Evolutionary conservation across 495 filamentous ascomycete species (phyloP).

Genomic region (Daldinia loculata): DNA sequence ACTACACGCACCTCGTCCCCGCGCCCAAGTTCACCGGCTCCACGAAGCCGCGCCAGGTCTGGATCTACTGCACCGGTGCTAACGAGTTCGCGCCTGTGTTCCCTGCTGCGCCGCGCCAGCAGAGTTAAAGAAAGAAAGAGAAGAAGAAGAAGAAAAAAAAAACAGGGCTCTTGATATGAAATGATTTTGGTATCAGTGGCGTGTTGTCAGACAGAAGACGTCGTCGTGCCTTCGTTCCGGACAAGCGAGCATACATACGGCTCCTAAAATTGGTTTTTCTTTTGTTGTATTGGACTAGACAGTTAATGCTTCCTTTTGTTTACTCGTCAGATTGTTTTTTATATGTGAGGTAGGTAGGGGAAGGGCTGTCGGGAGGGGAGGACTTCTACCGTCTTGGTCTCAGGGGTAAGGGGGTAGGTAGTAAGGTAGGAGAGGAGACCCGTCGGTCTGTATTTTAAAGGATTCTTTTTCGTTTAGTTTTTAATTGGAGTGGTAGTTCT

Average conservation of each 20-base stretch:
- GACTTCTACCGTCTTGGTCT: background rate
- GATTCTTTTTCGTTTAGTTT: background rate
- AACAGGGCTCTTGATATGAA: background rate
- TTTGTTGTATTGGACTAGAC: constrained; percentile 8
- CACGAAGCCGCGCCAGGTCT: background rate
- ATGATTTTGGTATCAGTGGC: background rate
- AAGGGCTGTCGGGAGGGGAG: background rate
- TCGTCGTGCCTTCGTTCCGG: background rate
- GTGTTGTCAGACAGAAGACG: background rate
- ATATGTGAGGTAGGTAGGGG: too few species aligned
- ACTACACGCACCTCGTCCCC: background rate
- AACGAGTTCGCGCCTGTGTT: constrained; percentile 1
- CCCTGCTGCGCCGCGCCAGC: background rate
- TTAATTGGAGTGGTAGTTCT: constrained; percentile 14
- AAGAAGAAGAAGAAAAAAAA: background rate
- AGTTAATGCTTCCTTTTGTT: constrained; percentile 9
- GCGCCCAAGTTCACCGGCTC: background rate
- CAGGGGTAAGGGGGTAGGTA: background rate
- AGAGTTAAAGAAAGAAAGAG: background rate
- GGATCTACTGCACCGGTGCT: background rate
- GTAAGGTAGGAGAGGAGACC: background rate
- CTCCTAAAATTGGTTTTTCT: background rate
- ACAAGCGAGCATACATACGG: constrained; percentile 9
- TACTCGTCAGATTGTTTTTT: background rate
- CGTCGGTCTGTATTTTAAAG: constrained; percentile 14